Evolutionary conservation across 768 basidiomycete genomes (phyloP), one percentile per base, ranked within the genome.

Genomic region (Mycena sanguinolenta): DNA sequence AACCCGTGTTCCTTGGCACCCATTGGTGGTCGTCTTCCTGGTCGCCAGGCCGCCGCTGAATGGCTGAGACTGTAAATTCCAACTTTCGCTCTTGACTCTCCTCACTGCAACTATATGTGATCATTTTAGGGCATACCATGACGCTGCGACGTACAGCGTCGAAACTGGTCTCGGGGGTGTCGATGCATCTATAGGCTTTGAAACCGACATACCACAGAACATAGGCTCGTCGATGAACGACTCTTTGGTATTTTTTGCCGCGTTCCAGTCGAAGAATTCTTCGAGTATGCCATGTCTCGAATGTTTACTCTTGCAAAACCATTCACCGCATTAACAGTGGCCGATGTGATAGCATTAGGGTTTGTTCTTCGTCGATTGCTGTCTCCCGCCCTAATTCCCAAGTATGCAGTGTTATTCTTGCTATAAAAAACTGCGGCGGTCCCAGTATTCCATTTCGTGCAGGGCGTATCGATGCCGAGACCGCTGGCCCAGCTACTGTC

Each of bases 161-260:
- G 65, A 58, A 27, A 69, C 74, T 12, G 79, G 78, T 28, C 73
- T 75, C 9, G 77, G 79, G 1, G 78, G 78, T n/a, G 70, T 79
- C 46, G 79, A 80, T 53, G 78, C 74, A 3, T 79, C 78, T 3
- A 74, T 80, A 27, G 70, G 72, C 4, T 78, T 73, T 61, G 79
- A 79, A 60, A 73, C 72, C 12, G 34, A 67, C 16, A 64, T 68
- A n/a, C 36, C 63, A 23, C 52, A 73, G 23, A 70, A 73, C 17
- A n/a, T 67, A 14, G 66, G 66, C 23, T 14, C 27, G 21, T 38
- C 52, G 1, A 53, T 67, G 46, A 61, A 67, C n/a, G n/a, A 25
- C 2, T 57, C 65, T 17, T 25, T 71, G 54, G 53, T 49, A 10
- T 71, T 71, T 49, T 71, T 71, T 42, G 52, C 8, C 13, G 58